phyloP scores from a whole-genome alignment of 176 grass and related monocot genomes.

The Leersia perrieri region DNA sequence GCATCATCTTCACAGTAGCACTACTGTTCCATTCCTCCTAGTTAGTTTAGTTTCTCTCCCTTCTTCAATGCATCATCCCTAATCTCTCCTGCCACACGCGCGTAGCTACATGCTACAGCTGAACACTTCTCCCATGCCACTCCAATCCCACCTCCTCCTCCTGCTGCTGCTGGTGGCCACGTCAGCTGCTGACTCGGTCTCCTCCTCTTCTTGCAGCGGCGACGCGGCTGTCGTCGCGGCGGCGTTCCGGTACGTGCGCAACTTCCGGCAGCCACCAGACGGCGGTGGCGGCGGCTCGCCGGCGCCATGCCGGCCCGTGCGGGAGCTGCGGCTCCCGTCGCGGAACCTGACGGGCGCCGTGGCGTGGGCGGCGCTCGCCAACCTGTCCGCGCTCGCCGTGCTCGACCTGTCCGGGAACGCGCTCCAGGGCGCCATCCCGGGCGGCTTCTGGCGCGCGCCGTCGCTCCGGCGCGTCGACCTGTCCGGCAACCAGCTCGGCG shows the following conservation, averaged over 20 bases:
- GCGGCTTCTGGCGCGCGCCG: conserved; percentile 59
- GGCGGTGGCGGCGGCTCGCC: too few relatives aligned
- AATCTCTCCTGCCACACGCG: neutral
- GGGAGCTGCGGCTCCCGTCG: conserved; percentile 51
- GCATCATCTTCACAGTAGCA: neutral
- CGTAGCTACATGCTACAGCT: neutral
- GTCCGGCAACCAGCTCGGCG: conserved; percentile 71
- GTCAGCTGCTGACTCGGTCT: neutral
- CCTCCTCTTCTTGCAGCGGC: conserved; percentile 19
- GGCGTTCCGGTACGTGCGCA: conserved; percentile 64
- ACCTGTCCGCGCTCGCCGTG: conserved; percentile 56
- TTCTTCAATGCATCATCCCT: neutral
- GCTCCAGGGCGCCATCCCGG: conserved; percentile 68
- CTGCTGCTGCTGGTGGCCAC: neutral
- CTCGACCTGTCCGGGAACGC: conserved; percentile 83
- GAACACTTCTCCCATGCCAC: conserved; percentile 32
- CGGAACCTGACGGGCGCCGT: conserved; percentile 67
- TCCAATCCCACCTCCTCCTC: conserved; percentile 7
- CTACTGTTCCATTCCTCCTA: conserved; percentile 23
- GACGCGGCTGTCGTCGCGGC: conserved; percentile 55
- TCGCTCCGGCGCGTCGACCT: conserved; percentile 59
- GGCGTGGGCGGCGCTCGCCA: conserved; percentile 61
- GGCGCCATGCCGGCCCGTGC: conserved; percentile 16
- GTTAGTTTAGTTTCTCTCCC: neutral
- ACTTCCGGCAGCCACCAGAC: conserved; percentile 21